Conservation (phyloP, 371 early-diverging fungal genomes). For the Rhizopus stolonifer region DNA sequence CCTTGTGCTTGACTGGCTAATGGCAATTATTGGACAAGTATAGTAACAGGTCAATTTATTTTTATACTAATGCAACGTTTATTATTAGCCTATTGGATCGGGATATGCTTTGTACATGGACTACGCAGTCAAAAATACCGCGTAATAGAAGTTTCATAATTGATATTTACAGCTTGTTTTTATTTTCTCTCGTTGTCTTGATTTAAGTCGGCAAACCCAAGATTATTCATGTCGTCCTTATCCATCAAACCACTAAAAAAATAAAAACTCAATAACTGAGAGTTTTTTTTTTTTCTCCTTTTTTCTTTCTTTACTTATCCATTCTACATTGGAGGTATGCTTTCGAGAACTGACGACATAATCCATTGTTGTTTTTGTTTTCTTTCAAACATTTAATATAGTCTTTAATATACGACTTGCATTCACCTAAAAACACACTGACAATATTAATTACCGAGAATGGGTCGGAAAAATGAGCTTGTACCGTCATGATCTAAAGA, state of each 20-base stretch:
- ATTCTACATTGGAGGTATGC: slow-evolving; percentile 81
- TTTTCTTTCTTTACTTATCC: slow-evolving; percentile 60
- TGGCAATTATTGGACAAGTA: slow-evolving; percentile 46
- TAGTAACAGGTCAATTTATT: background rate
- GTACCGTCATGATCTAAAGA: slow-evolving; percentile 77
- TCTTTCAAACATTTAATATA: slow-evolving; percentile 73
- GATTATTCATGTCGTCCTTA: slow-evolving; percentile 64
- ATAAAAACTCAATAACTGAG: too few species aligned
- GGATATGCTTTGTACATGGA: slow-evolving; percentile 48
- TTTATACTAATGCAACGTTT: slow-evolving; percentile 1
- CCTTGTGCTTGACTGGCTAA: slow-evolving; percentile 36
- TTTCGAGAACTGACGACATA: slow-evolving; percentile 70
- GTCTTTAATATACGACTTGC: slow-evolving; percentile 66
- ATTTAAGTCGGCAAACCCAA: slow-evolving; percentile 63
- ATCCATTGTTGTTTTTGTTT: slow-evolving; percentile 64
- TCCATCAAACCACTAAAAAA: slow-evolving; percentile 66
- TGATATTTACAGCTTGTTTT: background rate
- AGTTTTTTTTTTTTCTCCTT: background rate
- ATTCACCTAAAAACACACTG: slow-evolving; percentile 58
- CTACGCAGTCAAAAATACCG: slow-evolving; percentile 32
- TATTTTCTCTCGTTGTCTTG: background rate
- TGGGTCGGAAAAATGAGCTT: background rate
- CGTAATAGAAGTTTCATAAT: background rate
- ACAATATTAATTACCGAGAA: background rate
- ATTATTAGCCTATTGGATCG: slow-evolving; percentile 39